phyloP scores from a whole-genome alignment of 106 monocot genomes.

The Vanilla planifolia region DNA sequence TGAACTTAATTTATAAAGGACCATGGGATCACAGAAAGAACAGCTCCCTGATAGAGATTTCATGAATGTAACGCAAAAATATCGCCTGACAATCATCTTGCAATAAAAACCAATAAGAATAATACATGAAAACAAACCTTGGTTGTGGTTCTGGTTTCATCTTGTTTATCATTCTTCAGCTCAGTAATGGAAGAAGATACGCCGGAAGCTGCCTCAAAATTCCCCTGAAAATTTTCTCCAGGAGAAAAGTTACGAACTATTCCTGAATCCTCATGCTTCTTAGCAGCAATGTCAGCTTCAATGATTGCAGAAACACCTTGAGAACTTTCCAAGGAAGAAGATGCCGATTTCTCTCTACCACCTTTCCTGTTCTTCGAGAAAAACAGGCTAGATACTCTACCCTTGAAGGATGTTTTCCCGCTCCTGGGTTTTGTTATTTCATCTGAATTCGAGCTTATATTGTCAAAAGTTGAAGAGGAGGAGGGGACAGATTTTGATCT shows the following conservation, averaged over 20 bases:
- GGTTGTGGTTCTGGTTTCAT: neutral
- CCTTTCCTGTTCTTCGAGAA: constrained; percentile 34
- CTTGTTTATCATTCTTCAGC: neutral
- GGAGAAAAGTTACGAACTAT: constrained; percentile 2
- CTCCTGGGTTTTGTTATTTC: constrained; percentile 16
- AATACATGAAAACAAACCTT: neutral
- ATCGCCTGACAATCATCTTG: too few relatives aligned
- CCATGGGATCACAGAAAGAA: too few relatives aligned
- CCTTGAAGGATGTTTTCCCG: constrained; percentile 31
- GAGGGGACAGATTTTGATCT: constrained; percentile 44
- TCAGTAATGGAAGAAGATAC: neutral
- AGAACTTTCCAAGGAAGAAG: constrained; percentile 7
- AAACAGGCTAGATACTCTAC: constrained; percentile 47
- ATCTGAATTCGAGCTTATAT: constrained; percentile 1
- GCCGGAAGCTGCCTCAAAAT: constrained; percentile 1
- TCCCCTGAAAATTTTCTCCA: neutral
- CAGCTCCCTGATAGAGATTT: too few relatives aligned
- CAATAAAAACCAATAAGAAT: neutral
- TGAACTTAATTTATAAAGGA: too few relatives aligned
- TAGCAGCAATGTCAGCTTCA: neutral
- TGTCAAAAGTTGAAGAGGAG: constrained; percentile 26
- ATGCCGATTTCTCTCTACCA: constrained; percentile 9
- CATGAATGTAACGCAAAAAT: too few relatives aligned
- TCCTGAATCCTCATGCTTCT: constrained; percentile 6
- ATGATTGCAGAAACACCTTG: neutral